These are phyloP conservation scores for Colletotrichum siamense DNA, from an alignment of 2,329 filamentous ascomycete species.

Conservation along the genomic window DNA sequence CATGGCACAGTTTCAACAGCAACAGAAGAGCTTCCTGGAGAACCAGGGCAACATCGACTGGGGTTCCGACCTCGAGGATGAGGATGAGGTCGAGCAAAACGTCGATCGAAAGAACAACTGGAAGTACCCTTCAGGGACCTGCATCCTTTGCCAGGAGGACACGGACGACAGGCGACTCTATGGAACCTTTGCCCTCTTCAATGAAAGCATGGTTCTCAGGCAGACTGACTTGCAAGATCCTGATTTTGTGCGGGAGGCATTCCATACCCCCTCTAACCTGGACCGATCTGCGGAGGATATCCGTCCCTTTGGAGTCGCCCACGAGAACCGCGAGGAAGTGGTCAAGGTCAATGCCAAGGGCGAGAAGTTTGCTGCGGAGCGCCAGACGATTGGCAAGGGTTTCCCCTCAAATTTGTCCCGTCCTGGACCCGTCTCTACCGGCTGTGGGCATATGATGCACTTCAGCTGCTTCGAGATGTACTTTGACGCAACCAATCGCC, in stretches of 20 bases:
- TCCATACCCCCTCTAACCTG: conserved; percentile 78
- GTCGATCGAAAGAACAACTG: conserved; percentile 77
- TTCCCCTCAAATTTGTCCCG: conserved; percentile 74
- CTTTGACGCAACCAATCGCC: conserved; percentile 79
- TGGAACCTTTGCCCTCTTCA: conserved; percentile 90
- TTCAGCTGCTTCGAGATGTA: conserved; percentile 95
- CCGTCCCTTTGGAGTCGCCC: conserved; percentile 88
- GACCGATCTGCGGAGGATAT: conserved; percentile 84
- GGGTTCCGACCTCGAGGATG: conserved; percentile 79
- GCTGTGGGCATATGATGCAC: conserved; percentile 99
- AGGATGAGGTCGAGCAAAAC: conserved; percentile 71
- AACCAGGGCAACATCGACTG: conserved; percentile 88
- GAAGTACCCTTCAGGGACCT: conserved; percentile 92
- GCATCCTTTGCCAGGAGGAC: conserved; percentile 96
- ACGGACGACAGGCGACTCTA: conserved; percentile 88
- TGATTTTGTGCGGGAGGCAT: conserved; percentile 84
- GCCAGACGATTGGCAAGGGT: conserved; percentile 86
- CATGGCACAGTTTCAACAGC: conserved; percentile 98
- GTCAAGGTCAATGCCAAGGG: conserved; percentile 79
- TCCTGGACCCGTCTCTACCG: conserved; percentile 82
- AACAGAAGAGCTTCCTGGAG: conserved; percentile 93
- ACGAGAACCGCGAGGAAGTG: conserved; percentile 81
- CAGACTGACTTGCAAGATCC: conserved; percentile 84
- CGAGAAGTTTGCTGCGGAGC: conserved; percentile 72
- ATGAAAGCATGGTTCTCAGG: conserved; percentile 83